phyloP scores from a whole-genome alignment of 768 basidiomycete species.

The Pleurotus citrinopileatus region DNA sequence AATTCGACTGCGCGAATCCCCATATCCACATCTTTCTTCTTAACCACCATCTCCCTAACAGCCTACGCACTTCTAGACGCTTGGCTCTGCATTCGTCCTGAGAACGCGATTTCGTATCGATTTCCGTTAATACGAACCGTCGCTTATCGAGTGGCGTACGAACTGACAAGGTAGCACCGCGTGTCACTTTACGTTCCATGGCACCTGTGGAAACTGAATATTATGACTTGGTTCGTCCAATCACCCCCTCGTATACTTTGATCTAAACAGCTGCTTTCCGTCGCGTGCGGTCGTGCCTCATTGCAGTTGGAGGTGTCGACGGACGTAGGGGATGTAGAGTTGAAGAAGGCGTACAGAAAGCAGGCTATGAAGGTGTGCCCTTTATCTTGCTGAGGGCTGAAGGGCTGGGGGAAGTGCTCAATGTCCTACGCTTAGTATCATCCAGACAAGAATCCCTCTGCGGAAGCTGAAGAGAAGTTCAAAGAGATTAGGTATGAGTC shows the following conservation, averaged over 20 bases:
- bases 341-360: constrained; percentile 96
- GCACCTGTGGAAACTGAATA: constrained; percentile 90
- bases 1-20: not conserved
- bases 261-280: not conserved
- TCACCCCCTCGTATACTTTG: not conserved
- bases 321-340: constrained; percentile 72
- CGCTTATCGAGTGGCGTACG: not conserved
- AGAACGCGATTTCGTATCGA: not conserved
- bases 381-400: not conserved
- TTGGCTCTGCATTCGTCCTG: not conserved
- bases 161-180: not conserved
- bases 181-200: constrained; percentile 42
- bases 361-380: constrained; percentile 85
- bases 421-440: constrained; percentile 58
- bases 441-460: constrained; percentile 91
- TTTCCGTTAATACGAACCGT: not conserved
- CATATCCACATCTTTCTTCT: not conserved
- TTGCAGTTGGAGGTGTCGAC: constrained; percentile 66
- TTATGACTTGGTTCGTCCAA: constrained; percentile 77
- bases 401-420: not conserved
- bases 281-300: not conserved
- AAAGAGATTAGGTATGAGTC: constrained; percentile 81
- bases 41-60: not conserved
- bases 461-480: constrained; percentile 95
- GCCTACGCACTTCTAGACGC: not conserved